These are phyloP conservation scores for Scleroderma citrinum DNA, from an alignment of 768 basidiomycete species.

Conservation along the genomic window DNA sequence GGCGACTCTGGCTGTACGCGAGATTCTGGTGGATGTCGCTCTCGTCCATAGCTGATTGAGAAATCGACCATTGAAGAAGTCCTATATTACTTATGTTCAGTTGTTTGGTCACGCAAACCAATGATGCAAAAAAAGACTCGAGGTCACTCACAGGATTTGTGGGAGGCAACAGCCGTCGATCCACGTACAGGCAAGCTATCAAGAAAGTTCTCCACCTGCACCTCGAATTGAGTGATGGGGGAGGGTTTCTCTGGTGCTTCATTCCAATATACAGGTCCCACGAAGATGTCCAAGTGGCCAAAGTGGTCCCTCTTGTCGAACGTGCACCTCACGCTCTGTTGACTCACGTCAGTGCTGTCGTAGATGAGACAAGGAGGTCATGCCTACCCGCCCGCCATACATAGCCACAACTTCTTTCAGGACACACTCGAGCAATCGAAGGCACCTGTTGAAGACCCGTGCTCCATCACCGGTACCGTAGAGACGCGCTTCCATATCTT, in stretches of 20 bases:
- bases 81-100: slow-evolving; percentile 34
- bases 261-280: slow-evolving; percentile 53
- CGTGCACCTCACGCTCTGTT: slow-evolving; percentile 50
- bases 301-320: slow-evolving; percentile 49
- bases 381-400: slow-evolving; percentile 62
- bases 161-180: slow-evolving; percentile 28
- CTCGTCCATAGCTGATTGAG: slow-evolving; percentile 29
- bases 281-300: slow-evolving; percentile 53
- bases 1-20: slow-evolving; percentile 32
- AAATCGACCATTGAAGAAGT: slow-evolving; percentile 55
- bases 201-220: slow-evolving; percentile 44
- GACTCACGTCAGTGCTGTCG: not conserved
- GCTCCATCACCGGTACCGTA: slow-evolving; percentile 59
- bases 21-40: slow-evolving; percentile 34
- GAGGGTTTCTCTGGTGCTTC: slow-evolving; percentile 23
- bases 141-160: slow-evolving; percentile 12
- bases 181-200: slow-evolving; percentile 33
- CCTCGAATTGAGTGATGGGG: slow-evolving; percentile 54
- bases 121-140: not conserved
- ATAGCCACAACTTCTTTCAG: slow-evolving; percentile 48
- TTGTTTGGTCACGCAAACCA: not conserved
- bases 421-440: slow-evolving; percentile 64
- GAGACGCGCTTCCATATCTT: slow-evolving; percentile 81
- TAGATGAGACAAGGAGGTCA: slow-evolving; percentile 2
- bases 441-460: slow-evolving; percentile 69